Conservation (phyloP, 768 basidiomycete species). For the Coprinopsis strossmayeri region DNA sequence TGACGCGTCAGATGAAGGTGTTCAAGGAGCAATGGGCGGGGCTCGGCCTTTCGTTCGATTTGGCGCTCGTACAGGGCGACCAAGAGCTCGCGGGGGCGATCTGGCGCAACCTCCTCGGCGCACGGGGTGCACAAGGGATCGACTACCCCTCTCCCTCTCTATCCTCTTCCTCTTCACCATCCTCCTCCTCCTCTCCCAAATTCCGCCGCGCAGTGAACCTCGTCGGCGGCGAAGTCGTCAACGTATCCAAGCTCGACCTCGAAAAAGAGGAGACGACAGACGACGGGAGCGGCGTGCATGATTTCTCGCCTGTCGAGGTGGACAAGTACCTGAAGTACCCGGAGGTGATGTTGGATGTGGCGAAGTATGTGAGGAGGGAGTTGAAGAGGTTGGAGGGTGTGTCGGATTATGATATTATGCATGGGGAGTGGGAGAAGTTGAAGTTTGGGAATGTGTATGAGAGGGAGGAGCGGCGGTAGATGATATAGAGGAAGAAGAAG, state of each 20-base stretch:
- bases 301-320: constrained; percentile 54
- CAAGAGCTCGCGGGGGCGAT: constrained; percentile 79
- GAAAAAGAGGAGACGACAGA: constrained; percentile 55
- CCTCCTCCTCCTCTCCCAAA: neutral
- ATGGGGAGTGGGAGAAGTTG: constrained; percentile 28
- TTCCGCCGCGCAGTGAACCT: constrained; percentile 67
- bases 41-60: constrained; percentile 69
- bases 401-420: constrained; percentile 37
- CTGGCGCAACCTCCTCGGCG: constrained; percentile 90
- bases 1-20: constrained; percentile 85
- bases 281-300: constrained; percentile 67
- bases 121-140: constrained; percentile 72
- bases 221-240: constrained; percentile 58
- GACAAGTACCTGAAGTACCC: constrained; percentile 71
- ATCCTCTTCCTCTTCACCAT: neutral
- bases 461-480: neutral
- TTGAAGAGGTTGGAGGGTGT: constrained; percentile 56
- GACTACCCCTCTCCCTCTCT: constrained; percentile 26
- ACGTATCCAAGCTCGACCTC: constrained; percentile 50
- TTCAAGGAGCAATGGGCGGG: constrained; percentile 92
- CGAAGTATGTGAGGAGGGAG: constrained; percentile 68
- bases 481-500: too few species aligned
- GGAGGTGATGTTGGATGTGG: constrained; percentile 64
- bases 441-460: constrained; percentile 26
- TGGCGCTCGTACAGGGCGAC: constrained; percentile 71